Evolutionary conservation across 164 flowering plant species (phyloP).

Genomic region (grape (Vitis vinifera)): ASM3070453v1 NC_081821.1:11124001-11124500

Average conservation of each 20-base stretch:
- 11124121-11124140: slow-evolving; percentile 27
- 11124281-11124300: slow-evolving; percentile 35
- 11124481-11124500: background rate
- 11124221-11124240: slow-evolving; percentile 16
- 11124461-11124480: slow-evolving; percentile 16
- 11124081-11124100: slow-evolving; percentile 30
- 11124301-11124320: slow-evolving; percentile 58
- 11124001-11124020: slow-evolving; percentile 83
- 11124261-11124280: slow-evolving; percentile 38
- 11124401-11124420: slow-evolving; percentile 36
- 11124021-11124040: slow-evolving; percentile 76
- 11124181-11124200: slow-evolving; percentile 28
- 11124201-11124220: slow-evolving; percentile 28
- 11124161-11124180: slow-evolving; percentile 17
- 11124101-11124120: slow-evolving; percentile 20
- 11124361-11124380: slow-evolving; percentile 29
- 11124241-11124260: slow-evolving; percentile 25
- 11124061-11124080: no score
- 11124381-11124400: slow-evolving; percentile 29
- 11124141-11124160: slow-evolving; percentile 27
- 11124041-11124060: slow-evolving; percentile 22
- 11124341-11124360: slow-evolving; percentile 44
- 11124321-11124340: slow-evolving; percentile 62
- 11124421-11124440: slow-evolving; percentile 17
- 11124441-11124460: slow-evolving; percentile 19